Conservation (phyloP, 805 yeast genomes). For the Saturnispora besseyi region DNA sequence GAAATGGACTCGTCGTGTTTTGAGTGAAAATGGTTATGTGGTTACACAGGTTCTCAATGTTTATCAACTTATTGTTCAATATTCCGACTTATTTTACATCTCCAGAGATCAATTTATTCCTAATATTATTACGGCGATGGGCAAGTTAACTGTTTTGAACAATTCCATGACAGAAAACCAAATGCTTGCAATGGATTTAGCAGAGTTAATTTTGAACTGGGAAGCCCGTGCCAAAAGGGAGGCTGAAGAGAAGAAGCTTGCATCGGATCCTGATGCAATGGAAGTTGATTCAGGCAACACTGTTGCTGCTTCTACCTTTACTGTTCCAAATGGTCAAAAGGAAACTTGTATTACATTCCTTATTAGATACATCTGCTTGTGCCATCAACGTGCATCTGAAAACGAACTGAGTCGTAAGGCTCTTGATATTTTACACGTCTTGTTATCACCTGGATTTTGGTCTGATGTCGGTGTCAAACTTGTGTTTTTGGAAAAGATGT, state of each 20-base stretch:
- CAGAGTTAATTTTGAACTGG: slow-evolving; percentile 81
- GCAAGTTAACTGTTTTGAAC: slow-evolving; percentile 70
- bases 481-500: slow-evolving; percentile 78
- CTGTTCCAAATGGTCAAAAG: slow-evolving; percentile 66
- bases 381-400: slow-evolving; percentile 77
- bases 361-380: slow-evolving; percentile 79
- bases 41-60: slow-evolving; percentile 80
- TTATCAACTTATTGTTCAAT: slow-evolving; percentile 81
- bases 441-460: slow-evolving; percentile 73
- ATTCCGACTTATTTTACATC: slow-evolving; percentile 73
- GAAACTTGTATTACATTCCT: slow-evolving; percentile 88
- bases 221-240: slow-evolving; percentile 38
- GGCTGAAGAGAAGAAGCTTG: slow-evolving; percentile 7
- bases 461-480: slow-evolving; percentile 81
- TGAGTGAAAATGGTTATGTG: slow-evolving; percentile 83
- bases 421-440: slow-evolving; percentile 61
- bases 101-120: slow-evolving; percentile 87
- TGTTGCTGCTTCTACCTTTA: slow-evolving; percentile 26
- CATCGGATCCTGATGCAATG: slow-evolving; percentile 13
- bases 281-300: slow-evolving; percentile 14
- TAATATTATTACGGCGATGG: slow-evolving; percentile 85
- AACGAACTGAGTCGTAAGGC: slow-evolving; percentile 77
- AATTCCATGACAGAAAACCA: slow-evolving; percentile 78
- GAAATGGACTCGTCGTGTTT: slow-evolving; percentile 87
- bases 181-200: slow-evolving; percentile 77